Evolutionary conservation across 2,329 filamentous ascomycete species (phyloP).

Genomic region (Penicillium oxalicum): DNA sequence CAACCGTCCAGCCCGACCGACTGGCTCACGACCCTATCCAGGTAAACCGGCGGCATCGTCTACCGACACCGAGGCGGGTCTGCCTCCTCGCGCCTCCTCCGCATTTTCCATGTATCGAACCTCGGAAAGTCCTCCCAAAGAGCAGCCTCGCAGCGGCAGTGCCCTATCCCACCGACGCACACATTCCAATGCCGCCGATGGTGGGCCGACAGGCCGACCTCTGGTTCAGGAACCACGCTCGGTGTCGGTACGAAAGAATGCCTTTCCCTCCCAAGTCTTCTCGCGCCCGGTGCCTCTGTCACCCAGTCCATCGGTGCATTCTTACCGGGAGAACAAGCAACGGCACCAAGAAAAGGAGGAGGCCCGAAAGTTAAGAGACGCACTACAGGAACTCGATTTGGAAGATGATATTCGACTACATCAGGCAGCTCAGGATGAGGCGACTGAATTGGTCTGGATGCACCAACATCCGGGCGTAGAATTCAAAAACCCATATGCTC

Average conservation of each 20-base stretch:
- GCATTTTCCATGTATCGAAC: slow-evolving; percentile 36
- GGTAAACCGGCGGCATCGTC: slow-evolving; percentile 38
- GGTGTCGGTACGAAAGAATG: slow-evolving; percentile 29
- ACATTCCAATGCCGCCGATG: slow-evolving; percentile 24
- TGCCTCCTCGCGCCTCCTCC: slow-evolving; percentile 39
- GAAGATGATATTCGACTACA: slow-evolving; percentile 51
- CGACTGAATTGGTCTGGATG: slow-evolving; percentile 59
- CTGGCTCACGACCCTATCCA: slow-evolving; percentile 55
- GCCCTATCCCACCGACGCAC: slow-evolving; percentile 37
- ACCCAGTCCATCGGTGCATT: slow-evolving; percentile 44
- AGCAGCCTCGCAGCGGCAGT: slow-evolving; percentile 34
- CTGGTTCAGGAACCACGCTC: slow-evolving; percentile 35
- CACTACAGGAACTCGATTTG: slow-evolving; percentile 54
- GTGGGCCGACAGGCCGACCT: slow-evolving; percentile 31
- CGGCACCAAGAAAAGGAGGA: slow-evolving; percentile 56
- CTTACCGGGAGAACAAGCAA: slow-evolving; percentile 51
- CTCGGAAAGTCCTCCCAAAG: slow-evolving; percentile 17
- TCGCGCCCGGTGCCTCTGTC: slow-evolving; percentile 26
- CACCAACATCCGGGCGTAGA: slow-evolving; percentile 52
- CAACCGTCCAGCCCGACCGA: slow-evolving; percentile 52
- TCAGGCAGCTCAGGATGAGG: slow-evolving; percentile 55
- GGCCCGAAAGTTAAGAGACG: slow-evolving; percentile 50
- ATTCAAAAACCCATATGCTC: slow-evolving; percentile 44
- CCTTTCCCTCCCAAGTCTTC: slow-evolving; percentile 33
- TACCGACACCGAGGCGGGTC: slow-evolving; percentile 21